Percentiles rank a stretch among this genome's conserved stretches.
Conservation (phyloP, 306 rosid species). For the Quillaja saponaria region DNA sequence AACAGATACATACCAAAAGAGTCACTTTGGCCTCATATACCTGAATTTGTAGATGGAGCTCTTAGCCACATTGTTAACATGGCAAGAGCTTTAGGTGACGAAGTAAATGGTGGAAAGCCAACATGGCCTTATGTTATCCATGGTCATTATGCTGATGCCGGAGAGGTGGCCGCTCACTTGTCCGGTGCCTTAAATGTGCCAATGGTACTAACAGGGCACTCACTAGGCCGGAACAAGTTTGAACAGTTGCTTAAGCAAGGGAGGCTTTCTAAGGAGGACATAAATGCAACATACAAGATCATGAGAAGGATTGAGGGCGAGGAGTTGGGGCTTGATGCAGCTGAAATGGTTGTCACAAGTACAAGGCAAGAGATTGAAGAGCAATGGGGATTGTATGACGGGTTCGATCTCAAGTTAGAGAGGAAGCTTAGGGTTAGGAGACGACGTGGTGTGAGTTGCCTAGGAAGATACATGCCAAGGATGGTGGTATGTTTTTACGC, state of each 20-base stretch:
- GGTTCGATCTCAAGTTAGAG: constrained; percentile 89
- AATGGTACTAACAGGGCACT: constrained; percentile 88
- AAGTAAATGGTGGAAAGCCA: constrained; percentile 75
- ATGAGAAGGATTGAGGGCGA: constrained; percentile 92
- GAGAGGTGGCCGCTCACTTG: constrained; percentile 88
- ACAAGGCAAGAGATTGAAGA: constrained; percentile 87
- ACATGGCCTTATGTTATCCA: constrained; percentile 92
- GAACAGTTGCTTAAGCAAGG: constrained; percentile 93
- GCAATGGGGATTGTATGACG: constrained; percentile 96
- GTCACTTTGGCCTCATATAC: constrained; percentile 84
- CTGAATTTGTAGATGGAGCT: constrained; percentile 92
- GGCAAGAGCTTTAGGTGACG: constrained; percentile 90
- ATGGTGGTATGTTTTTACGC: too few species aligned
- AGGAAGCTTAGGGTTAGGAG: constrained; percentile 83
- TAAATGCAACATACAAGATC: constrained; percentile 81
- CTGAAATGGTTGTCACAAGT: constrained; percentile 92
- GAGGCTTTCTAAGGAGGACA: constrained; percentile 87
- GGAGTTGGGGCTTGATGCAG: constrained; percentile 86
- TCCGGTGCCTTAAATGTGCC: constrained; percentile 93
- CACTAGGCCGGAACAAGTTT: constrained; percentile 89
- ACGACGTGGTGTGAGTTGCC: constrained; percentile 80
- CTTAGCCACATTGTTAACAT: constrained; percentile 83
- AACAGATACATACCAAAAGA: constrained; percentile 77
- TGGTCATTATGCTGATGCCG: constrained; percentile 93
- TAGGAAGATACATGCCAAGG: constrained; percentile 90